A percentile compares a stretch with the other conserved stretches of the same genome.
Evolutionary conservation across 306 rosid genomes (phyloP).

Genomic region (Gastrolobium bilobum): DNA sequence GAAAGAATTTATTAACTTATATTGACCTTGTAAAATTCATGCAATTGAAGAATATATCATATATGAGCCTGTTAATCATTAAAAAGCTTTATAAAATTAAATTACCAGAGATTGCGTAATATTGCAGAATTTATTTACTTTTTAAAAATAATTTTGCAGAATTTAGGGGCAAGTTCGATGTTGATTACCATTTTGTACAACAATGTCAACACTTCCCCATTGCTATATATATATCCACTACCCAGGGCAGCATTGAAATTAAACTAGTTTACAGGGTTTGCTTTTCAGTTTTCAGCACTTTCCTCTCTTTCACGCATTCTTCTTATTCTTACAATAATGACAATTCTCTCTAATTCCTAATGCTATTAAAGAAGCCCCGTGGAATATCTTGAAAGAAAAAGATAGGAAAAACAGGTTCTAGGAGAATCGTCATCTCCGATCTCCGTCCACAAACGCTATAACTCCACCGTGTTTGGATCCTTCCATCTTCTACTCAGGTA

Average conservation of each 20-base stretch:
- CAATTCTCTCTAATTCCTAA: slow-evolving; percentile 20
- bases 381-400: slow-evolving; percentile 7
- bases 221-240: background rate
- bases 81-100: no score
- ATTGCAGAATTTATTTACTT: no score
- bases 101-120: no score
- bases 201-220: background rate
- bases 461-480: slow-evolving; percentile 23
- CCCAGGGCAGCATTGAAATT: slow-evolving; percentile 41
- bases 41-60: no score
- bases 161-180: no score
- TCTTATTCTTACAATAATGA: slow-evolving; percentile 28
- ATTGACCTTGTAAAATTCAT: no score
- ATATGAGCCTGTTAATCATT: no score
- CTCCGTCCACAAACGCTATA: slow-evolving; percentile 63
- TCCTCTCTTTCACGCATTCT: slow-evolving; percentile 48
- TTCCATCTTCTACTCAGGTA: slow-evolving; percentile 64
- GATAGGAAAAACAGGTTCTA: background rate
- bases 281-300: slow-evolving; percentile 46
- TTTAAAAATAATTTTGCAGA: no score
- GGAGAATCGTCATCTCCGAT: slow-evolving; percentile 57
- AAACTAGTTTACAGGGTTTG: slow-evolving; percentile 32
- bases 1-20: no score
- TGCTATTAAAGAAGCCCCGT: slow-evolving; percentile 44
- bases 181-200: no score